Evolutionary conservation across 768 basidiomycete species (phyloP), one percentile per base, ranked within the genome.

Genomic region (Coprinopsis strossmayeri): DNA sequence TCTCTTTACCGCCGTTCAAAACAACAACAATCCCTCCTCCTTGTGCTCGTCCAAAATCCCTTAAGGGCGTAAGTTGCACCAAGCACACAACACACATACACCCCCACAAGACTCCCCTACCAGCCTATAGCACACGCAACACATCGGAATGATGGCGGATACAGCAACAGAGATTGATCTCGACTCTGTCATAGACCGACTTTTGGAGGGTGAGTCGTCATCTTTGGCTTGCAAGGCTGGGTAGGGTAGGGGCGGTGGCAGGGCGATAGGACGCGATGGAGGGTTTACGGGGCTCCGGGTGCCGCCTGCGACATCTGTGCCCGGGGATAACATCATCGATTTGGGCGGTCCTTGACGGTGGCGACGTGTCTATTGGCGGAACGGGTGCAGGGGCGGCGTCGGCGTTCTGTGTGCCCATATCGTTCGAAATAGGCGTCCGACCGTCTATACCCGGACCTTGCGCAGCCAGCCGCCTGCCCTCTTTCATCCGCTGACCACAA

Each of bases 131-230:
- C 48, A 38, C 37, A 15, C 7, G 37, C 25, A 45, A 25, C 5
- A 17, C 24, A 39, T 25, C 35, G 43, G 25, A 30, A 51, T 51
- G 50, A 89, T 89, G 87, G 82, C 87, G 62, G 87, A 91, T 61
- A 73, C 82, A 57, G 71, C 80, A 53, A 87, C 86, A 64, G 95
- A 97, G 68, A 95, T 99, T 71, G 95, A 99, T 80, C 81, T 98
- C 54, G 95, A 99, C 78, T 94, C 92, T 68, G 92, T 99, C 76
- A 98, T 99, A 63, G 95, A 97, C 83, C 81, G 93, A 53, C 78
- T 98, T 55, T 76, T 97, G 55, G 95, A 98, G 85, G 95, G 95
- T 95, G 75, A 64, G 64, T 45, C 5, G 54, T 55, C 45, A 35
- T 15, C 37, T 37, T 39, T 11, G 10, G 2, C 18, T 18, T 46